phyloP scores from a whole-genome alignment of 2,329 filamentous ascomycete species.

The Eutypa lata region DNA sequence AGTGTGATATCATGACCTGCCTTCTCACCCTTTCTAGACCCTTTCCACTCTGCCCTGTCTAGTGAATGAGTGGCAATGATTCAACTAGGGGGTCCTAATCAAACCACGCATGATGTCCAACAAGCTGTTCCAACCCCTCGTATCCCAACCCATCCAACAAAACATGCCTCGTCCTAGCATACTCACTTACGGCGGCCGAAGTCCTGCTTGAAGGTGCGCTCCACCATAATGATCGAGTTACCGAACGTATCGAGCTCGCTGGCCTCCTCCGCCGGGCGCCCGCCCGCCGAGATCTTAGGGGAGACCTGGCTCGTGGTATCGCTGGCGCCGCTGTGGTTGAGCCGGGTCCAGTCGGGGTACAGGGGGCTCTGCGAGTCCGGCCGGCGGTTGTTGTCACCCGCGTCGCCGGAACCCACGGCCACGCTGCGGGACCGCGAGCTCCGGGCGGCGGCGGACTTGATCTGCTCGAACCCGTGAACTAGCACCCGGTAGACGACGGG shows the following conservation, averaged over 20 bases:
- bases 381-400: neutral
- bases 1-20: too few relatives aligned
- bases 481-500: slow-evolving; percentile 24
- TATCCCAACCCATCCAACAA: too few relatives aligned
- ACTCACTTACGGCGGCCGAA: slow-evolving; percentile 4
- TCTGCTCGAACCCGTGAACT: slow-evolving; percentile 31
- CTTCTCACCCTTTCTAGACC: too few relatives aligned
- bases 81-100: too few relatives aligned
- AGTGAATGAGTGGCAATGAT: too few relatives aligned
- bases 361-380: slow-evolving; percentile 1
- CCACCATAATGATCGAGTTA: slow-evolving; percentile 9
- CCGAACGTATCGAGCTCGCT: slow-evolving; percentile 8
- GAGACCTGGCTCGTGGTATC: neutral
- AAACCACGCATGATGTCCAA: too few relatives aligned
- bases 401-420: neutral
- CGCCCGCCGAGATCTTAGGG: slow-evolving; percentile 7
- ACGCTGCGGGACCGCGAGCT: slow-evolving; percentile 2
- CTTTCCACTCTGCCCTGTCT: too few relatives aligned
- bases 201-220: slow-evolving; percentile 13
- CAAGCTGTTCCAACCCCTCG: too few relatives aligned
- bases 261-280: slow-evolving; percentile 1
- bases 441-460: slow-evolving; percentile 7
- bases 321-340: slow-evolving; percentile 7
- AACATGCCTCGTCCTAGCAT: too few relatives aligned
- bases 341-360: slow-evolving; percentile 15